Conservation (phyloP, 2,329 filamentous ascomycete species). For the Fusarium solani-melongenae region DNA sequence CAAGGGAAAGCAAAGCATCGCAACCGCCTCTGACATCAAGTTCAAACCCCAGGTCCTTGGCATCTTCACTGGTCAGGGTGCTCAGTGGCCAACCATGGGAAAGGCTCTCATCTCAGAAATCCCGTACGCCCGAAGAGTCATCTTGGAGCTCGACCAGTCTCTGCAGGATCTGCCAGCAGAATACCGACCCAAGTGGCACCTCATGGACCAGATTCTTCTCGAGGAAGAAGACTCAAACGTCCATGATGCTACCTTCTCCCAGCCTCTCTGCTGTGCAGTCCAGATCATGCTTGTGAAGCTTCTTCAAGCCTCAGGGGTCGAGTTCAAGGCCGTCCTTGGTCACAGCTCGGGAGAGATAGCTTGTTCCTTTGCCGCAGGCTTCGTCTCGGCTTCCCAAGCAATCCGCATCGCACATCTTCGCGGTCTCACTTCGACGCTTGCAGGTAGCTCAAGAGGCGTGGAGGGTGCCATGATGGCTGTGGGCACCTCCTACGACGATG, state of each 20-base stretch:
- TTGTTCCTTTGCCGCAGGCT: slow-evolving; percentile 61
- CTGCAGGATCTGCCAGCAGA: slow-evolving; percentile 29
- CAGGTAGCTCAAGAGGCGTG: background rate
- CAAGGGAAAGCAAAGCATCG: background rate
- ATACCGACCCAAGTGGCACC: slow-evolving; percentile 42
- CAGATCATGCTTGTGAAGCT: slow-evolving; percentile 45
- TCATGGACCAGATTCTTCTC: slow-evolving; percentile 5
- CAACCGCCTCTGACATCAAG: background rate
- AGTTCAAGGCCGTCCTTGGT: slow-evolving; percentile 53
- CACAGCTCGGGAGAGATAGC: slow-evolving; percentile 64
- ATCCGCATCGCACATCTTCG: slow-evolving; percentile 37
- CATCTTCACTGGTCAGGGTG: slow-evolving; percentile 51
- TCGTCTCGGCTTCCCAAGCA: slow-evolving; percentile 45
- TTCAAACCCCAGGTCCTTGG: slow-evolving; percentile 19
- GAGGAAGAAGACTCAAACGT: background rate
- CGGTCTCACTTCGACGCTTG: slow-evolving; percentile 9
- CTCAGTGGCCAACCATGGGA: slow-evolving; percentile 51
- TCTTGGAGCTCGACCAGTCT: slow-evolving; percentile 38
- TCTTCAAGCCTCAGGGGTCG: slow-evolving; percentile 45
- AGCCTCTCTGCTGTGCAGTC: slow-evolving; percentile 47
- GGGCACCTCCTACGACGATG: slow-evolving; percentile 33
- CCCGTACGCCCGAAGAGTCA: slow-evolving; percentile 5
- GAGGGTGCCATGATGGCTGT: slow-evolving; percentile 38
- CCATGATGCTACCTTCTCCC: slow-evolving; percentile 43
- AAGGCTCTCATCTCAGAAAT: slow-evolving; percentile 32